Percentiles rank a stretch among this genome's conserved stretches.
These are phyloP conservation scores for Cornus suecica DNA, from an alignment of 148 eudicot genomes.

Conservation along the genomic window DNA sequence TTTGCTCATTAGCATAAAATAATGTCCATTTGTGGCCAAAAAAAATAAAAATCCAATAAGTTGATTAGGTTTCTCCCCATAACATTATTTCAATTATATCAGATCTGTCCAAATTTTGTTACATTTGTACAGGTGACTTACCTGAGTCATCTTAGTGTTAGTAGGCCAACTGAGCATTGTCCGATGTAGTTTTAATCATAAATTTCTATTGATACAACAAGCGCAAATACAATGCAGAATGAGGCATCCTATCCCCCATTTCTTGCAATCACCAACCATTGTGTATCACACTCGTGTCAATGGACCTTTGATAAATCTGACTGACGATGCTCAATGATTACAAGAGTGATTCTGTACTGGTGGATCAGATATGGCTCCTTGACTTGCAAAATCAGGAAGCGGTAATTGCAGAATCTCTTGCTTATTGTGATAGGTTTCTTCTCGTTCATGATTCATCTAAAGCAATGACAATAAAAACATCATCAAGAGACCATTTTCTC, in stretches of 20 bases:
- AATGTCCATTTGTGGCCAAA: too few species aligned
- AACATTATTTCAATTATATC: neutral
- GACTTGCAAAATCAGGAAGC: neutral
- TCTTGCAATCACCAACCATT: constrained; percentile 1
- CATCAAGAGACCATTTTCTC: constrained; percentile 73
- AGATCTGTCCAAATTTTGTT: neutral
- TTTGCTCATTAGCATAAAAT: too few species aligned
- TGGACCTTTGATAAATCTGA: neutral
- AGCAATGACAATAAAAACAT: constrained; percentile 81
- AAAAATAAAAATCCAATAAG: too few species aligned
- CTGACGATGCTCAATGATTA: neutral
- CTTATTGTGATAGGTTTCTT: neutral
- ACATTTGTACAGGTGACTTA: neutral
- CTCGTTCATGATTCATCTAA: constrained; percentile 45
- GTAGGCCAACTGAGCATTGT: neutral
- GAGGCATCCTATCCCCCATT: neutral
- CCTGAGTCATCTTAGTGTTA: neutral
- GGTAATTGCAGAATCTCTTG: too few species aligned
- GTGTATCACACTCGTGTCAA: neutral
- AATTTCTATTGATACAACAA: neutral
- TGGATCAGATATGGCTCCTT: neutral
- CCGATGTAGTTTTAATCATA: neutral
- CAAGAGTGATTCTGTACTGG: neutral
- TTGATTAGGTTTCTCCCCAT: neutral
- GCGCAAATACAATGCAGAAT: neutral